Evolutionary conservation across 140 eudicot species (phyloP), one percentile per base, ranked within the genome.

Genomic region (Cichorium intybus): DNA sequence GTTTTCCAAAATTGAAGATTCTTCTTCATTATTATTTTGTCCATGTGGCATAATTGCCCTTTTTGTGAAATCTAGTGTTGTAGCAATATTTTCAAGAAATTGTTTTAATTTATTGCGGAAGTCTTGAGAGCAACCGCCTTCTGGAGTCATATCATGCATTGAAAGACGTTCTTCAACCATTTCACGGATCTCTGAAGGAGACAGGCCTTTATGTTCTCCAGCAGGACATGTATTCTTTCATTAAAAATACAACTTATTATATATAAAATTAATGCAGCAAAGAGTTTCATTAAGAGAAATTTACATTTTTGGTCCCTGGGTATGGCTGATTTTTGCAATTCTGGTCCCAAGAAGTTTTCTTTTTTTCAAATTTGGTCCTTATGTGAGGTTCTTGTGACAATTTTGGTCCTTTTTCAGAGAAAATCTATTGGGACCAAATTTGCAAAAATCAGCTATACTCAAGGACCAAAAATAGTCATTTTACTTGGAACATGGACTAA

Each of bases 181-280:
- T 73, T 82, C 60, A 10, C 69, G 39, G 17, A 89, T 78, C 74
- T 89, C 95, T 11, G 77, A 64, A 29, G 81, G 54, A 46, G 95
- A 76, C 75, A 89, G 48, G 58, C 87, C 77, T 64, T 24, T 56
- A 43, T 66, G 46, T 34, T 83, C 81, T 37, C 76, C 81, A 57
- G 95, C 88, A 56, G 90, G 95, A 66, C 97, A 94, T 54, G 97
- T 89, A 68, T 97, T 97, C 99, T 93, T 74, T 55, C 34, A 51
- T 55, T 4, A 31, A 31, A 43, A 15, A 43, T 12, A 41, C 12
- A 14, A 15, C 3, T 4, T 14, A 43, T 15, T 43, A 37, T 0
- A 10, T 4, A 37, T n/a, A n/a, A n/a, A n/a, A n/a, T n/a, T n/a
- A n/a, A n/a, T n/a, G n/a, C n/a, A n/a, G n/a, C n/a, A n/a, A n/a